Conservation (phyloP, 345 rosid species). For the Leavenworthia alabamica region DNA sequence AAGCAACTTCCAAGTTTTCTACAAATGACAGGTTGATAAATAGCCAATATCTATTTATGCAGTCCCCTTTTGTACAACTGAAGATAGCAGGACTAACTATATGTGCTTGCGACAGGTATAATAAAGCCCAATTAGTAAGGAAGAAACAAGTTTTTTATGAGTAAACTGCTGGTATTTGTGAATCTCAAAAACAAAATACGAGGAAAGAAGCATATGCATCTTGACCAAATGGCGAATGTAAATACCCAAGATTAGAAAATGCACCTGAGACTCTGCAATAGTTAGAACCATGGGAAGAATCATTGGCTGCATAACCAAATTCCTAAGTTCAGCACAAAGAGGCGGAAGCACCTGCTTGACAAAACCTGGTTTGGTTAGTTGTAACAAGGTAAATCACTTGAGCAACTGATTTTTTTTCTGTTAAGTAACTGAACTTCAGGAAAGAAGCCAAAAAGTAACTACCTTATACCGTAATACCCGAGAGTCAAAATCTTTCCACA, state of each 20-base stretch:
- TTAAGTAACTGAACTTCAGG: background rate
- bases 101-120: background rate
- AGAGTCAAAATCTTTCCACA: conserved; percentile 97
- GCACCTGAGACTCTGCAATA: conserved; percentile 95
- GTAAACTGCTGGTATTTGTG: background rate
- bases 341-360: conserved; percentile 86
- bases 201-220: conserved; percentile 10
- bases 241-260: background rate
- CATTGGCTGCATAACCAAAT: conserved; percentile 91
- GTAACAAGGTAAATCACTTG: conserved; percentile 9
- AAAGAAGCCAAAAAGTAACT: conserved; percentile 6
- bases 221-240: background rate
- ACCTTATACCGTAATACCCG: conserved; percentile 97
- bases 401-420: conserved; percentile 16
- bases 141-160: background rate
- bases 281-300: conserved; percentile 96
- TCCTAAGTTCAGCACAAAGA: conserved; percentile 95
- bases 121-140: background rate
- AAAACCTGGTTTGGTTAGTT: conserved; percentile 62
- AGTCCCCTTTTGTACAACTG: background rate
- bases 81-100: background rate
- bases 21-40: conserved; percentile 4
- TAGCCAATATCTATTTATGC: background rate
- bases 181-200: conserved; percentile 1
- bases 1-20: conserved; percentile 9